Conservation (phyloP, 306 rosid genomes). For the Gastrolobium villosum region DNA sequence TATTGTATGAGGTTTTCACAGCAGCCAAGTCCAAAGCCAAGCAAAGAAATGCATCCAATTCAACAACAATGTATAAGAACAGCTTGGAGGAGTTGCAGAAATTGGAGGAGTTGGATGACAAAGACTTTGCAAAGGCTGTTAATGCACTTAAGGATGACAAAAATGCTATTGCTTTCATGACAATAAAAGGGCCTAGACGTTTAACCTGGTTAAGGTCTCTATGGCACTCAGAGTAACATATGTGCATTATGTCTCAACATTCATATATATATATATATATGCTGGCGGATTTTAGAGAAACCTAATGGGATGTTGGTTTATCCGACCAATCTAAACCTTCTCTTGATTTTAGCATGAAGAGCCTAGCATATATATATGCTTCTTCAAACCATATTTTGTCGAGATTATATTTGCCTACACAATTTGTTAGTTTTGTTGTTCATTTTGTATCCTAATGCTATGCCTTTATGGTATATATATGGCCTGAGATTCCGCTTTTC, state of each 20-base stretch:
- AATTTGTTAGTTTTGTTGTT: background rate
- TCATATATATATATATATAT: background rate
- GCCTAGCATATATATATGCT: background rate
- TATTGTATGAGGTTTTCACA: slow-evolving; percentile 45
- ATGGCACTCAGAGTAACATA: slow-evolving; percentile 45
- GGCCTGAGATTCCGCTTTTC: background rate
- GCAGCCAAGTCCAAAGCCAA: slow-evolving; percentile 47
- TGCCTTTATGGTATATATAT: background rate
- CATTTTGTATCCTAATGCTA: slow-evolving; percentile 1
- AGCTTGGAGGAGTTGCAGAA: slow-evolving; percentile 57
- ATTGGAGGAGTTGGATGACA: slow-evolving; percentile 51
- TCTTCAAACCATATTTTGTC: background rate
- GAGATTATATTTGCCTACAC: slow-evolving; percentile 20
- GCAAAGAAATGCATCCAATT: slow-evolving; percentile 39
- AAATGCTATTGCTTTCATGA: slow-evolving; percentile 54
- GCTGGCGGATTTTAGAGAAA: background rate
- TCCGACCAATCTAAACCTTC: background rate
- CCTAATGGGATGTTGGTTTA: background rate
- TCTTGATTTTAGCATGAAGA: background rate
- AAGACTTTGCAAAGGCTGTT: slow-evolving; percentile 52
- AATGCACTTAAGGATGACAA: slow-evolving; percentile 53
- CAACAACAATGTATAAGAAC: slow-evolving; percentile 40
- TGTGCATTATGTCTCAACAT: background rate
- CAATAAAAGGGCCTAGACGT: slow-evolving; percentile 50
- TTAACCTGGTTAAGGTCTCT: slow-evolving; percentile 53